A percentile compares a stretch with the other conserved stretches of the same genome.
These are phyloP conservation scores for Hortiboletus flavorubellus DNA, from an alignment of 768 basidiomycete species.

Conservation along the genomic window DNA sequence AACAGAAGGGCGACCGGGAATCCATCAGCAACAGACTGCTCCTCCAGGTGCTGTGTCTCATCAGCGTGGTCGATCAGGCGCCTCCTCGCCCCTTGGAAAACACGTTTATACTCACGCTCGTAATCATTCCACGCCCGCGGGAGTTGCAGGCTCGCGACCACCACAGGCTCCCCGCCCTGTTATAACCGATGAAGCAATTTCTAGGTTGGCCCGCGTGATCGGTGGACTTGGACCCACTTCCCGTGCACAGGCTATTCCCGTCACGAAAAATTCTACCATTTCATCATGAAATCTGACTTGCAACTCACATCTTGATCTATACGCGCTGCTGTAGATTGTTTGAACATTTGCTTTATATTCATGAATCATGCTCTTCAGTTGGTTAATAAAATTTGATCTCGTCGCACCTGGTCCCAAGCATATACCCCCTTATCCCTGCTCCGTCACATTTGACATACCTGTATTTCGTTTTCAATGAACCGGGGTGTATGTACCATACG, in stretches of 20 bases:
- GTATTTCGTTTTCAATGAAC: conserved; percentile 15
- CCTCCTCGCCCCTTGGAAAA: conserved; percentile 42
- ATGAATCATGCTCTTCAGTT: conserved; percentile 7
- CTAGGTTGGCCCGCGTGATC: conserved; percentile 60
- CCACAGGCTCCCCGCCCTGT: conserved; percentile 58
- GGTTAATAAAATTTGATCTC: conserved; percentile 16
- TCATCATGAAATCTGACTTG: conserved; percentile 16
- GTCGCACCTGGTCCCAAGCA: conserved; percentile 13
- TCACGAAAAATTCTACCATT: conserved; percentile 28
- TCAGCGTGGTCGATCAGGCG: conserved; percentile 42
- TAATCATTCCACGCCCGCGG: conserved; percentile 60
- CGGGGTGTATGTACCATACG: conserved; percentile 22
- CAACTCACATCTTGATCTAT: conserved; percentile 9
- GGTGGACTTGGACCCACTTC: conserved; percentile 34
- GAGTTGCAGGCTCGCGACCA: conserved; percentile 37
- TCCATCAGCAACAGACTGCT: conserved; percentile 29
- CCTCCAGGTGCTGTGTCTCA: conserved; percentile 22
- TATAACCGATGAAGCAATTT: conserved; percentile 69
- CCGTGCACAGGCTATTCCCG: conserved; percentile 26
- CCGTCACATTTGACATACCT: conserved; percentile 16
- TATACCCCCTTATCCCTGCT: conserved; percentile 24
- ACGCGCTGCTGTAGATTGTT: conserved; percentile 9
- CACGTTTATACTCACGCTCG: conserved; percentile 41
- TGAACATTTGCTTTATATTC: conserved; percentile 12
- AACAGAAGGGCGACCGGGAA: conserved; percentile 47